Evolutionary conservation across 2,329 filamentous ascomycete species (phyloP).

Genomic region (Raffaelea ambrosiae): DNA sequence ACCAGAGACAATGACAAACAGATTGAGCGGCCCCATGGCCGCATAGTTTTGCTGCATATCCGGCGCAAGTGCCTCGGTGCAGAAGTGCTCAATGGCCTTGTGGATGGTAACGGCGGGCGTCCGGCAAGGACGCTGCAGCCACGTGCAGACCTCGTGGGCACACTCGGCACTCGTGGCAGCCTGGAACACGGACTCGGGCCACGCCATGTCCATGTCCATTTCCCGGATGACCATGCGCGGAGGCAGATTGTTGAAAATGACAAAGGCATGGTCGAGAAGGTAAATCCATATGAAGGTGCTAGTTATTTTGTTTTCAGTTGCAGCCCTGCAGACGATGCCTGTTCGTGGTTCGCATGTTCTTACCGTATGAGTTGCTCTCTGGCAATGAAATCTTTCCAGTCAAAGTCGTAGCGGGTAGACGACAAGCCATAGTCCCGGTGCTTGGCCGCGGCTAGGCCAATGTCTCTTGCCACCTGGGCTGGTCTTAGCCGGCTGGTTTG

Average conservation of each 20-base stretch:
- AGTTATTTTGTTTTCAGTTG: background rate
- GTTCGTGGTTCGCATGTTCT: background rate
- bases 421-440: constrained; percentile 1
- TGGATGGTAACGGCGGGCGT: background rate
- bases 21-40: background rate
- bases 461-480: constrained; percentile 1
- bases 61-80: background rate
- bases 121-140: background rate
- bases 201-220: constrained; percentile 7
- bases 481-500: background rate
- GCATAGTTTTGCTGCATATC: background rate
- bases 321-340: background rate
- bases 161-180: constrained; percentile 2
- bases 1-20: constrained; percentile 2
- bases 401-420: background rate
- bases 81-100: constrained; percentile 1
- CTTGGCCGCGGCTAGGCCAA: constrained; percentile 2
- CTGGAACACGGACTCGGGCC: constrained; percentile 4
- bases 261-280: constrained; percentile 6
- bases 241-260: constrained; percentile 8
- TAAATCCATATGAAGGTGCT: constrained; percentile 4
- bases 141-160: background rate
- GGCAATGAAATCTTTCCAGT: constrained; percentile 3
- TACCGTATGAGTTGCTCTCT: constrained; percentile 5
- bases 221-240: constrained; percentile 6